phyloP scores from a whole-genome alignment of 495 filamentous ascomycete species.

The Pyrenula massariospora region DNA sequence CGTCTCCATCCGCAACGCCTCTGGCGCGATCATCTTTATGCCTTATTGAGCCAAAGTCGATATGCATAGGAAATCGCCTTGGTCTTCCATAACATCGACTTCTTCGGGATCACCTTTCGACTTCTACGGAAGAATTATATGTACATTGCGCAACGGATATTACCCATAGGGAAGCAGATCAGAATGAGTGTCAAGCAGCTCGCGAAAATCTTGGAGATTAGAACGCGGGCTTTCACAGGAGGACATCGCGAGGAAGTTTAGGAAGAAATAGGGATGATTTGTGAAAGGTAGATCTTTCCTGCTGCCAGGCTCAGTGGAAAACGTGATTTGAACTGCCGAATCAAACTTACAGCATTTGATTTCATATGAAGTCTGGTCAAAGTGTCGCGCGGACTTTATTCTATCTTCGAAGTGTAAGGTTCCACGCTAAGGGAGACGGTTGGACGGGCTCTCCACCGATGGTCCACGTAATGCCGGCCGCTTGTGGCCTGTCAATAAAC shows the following conservation, averaged over 20 bases:
- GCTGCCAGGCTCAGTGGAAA: background rate
- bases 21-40: slow-evolving; percentile 60
- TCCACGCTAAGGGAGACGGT: background rate
- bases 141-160: slow-evolving; percentile 48
- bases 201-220: slow-evolving; percentile 47
- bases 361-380: background rate
- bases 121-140: slow-evolving; percentile 51
- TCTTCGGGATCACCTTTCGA: slow-evolving; percentile 52
- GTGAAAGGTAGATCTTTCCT: background rate
- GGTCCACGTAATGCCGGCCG: background rate
- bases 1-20: slow-evolving; percentile 62
- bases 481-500: background rate
- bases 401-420: background rate
- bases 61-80: slow-evolving; percentile 51
- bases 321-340: background rate
- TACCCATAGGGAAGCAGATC: slow-evolving; percentile 59
- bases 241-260: slow-evolving; percentile 38
- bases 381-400: background rate
- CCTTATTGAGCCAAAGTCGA: slow-evolving; percentile 49
- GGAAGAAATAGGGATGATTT: background rate
- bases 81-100: slow-evolving; percentile 63
- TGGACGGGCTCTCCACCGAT: background rate
- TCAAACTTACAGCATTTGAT: background rate
- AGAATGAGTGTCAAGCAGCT: slow-evolving; percentile 45
- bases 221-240: slow-evolving; percentile 49